These are phyloP conservation scores for Digitaria exilis DNA, from an alignment of 202 grass and related monocot genomes.

Conservation along the genomic window DNA sequence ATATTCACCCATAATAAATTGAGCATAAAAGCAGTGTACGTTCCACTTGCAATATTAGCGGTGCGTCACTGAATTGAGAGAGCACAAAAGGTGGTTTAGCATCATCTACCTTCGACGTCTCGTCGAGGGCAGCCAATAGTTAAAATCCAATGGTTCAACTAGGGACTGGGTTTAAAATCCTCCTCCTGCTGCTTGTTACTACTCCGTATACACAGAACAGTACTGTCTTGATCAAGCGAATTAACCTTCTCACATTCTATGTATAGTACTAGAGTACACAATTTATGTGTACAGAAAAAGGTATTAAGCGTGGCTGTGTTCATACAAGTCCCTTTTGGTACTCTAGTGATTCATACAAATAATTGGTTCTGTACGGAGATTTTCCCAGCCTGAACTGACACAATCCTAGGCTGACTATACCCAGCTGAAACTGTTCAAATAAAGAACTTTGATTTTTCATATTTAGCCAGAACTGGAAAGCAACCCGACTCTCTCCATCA, in stretches of 20 bases:
- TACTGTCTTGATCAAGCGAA: neutral
- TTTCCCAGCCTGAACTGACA: neutral
- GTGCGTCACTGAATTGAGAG: no score
- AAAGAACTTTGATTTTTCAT: constrained; percentile 17
- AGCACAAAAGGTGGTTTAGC: no score
- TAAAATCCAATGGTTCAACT: no score
- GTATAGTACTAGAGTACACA: neutral
- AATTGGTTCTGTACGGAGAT: neutral
- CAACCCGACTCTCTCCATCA: neutral
- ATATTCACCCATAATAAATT: no score
- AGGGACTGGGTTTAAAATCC: no score
- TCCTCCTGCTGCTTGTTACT: no score
- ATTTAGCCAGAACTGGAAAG: neutral
- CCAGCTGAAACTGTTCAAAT: neutral
- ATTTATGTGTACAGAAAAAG: neutral
- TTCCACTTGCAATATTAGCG: no score
- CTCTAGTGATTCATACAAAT: neutral
- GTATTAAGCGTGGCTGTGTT: neutral
- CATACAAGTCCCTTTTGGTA: neutral
- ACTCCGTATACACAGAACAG: neutral
- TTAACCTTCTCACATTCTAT: neutral
- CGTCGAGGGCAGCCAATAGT: no score
- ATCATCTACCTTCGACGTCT: no score
- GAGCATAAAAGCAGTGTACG: no score
- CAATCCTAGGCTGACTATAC: neutral